phyloP scores from a whole-genome alignment of 345 rosid genomes.

The Populus deltoides region DNA sequence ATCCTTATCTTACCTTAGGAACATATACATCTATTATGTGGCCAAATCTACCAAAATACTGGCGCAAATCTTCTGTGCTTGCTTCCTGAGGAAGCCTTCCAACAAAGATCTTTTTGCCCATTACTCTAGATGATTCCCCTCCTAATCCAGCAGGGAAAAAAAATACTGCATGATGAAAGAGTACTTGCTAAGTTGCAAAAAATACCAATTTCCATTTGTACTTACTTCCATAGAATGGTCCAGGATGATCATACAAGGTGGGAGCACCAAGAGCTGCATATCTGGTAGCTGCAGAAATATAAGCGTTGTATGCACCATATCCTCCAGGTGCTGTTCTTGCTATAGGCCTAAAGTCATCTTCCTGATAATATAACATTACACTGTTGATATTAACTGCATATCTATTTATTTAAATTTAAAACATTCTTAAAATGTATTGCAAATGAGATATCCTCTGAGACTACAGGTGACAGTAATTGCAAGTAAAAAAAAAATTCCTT shows the following conservation, averaged over 20 bases:
- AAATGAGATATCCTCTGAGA: background rate
- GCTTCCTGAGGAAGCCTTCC: constrained; percentile 99
- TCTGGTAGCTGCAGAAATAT: constrained; percentile 93
- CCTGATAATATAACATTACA: constrained; percentile 38
- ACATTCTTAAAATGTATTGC: background rate
- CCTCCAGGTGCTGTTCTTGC: constrained; percentile 71
- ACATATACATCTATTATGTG: constrained; percentile 84
- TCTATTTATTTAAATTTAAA: background rate
- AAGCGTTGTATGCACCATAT: constrained; percentile 98
- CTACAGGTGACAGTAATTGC: background rate
- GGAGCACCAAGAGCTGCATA: constrained; percentile 95
- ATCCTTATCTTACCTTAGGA: constrained; percentile 49
- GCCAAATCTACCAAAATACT: constrained; percentile 91
- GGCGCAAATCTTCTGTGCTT: constrained; percentile 72
- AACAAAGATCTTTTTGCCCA: constrained; percentile 89
- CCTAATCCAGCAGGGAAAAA: constrained; percentile 38
- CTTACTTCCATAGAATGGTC: constrained; percentile 81
- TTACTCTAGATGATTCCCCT: constrained; percentile 65
- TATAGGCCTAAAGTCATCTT: constrained; percentile 75
- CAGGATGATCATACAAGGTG: constrained; percentile 85
- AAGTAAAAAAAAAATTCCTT: background rate
- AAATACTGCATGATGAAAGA: background rate
- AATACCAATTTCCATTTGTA: background rate
- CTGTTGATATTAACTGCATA: background rate
- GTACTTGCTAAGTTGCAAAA: background rate